These are phyloP conservation scores for Schizopora paradoxa DNA, from an alignment of 1,284 basidiomycete species.

Conservation along the genomic window DNA sequence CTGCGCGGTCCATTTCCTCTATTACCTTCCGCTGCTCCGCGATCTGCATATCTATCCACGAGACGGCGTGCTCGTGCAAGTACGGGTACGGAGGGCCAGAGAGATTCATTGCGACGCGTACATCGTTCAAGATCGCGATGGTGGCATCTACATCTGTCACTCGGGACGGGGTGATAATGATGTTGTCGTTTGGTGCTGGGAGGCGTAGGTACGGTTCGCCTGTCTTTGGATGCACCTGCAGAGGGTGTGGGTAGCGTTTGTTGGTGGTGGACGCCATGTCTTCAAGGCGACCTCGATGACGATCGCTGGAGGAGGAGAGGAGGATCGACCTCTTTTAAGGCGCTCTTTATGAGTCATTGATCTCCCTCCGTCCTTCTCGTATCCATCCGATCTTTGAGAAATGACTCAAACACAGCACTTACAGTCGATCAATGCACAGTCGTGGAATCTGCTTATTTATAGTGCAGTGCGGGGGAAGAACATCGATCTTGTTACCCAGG, in stretches of 20 bases:
- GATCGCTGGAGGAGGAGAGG: too few relatives aligned
- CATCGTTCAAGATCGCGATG: slow-evolving; percentile 20
- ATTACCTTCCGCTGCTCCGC: not conserved
- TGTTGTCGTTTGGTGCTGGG: slow-evolving; percentile 21
- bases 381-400: too few relatives aligned
- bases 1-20: not conserved
- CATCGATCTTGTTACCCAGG: too few relatives aligned
- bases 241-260: slow-evolving; percentile 14
- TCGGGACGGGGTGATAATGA: slow-evolving; percentile 23
- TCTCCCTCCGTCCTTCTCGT: too few relatives aligned
- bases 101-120: slow-evolving; percentile 17
- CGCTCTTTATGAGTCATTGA: too few relatives aligned
- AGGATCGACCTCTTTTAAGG: too few relatives aligned
- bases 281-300: too few relatives aligned
- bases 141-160: slow-evolving; percentile 12
- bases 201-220: slow-evolving; percentile 23
- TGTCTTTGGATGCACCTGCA: slow-evolving; percentile 18
- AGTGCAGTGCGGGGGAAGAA: too few relatives aligned
- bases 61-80: slow-evolving; percentile 16
- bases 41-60: slow-evolving; percentile 18
- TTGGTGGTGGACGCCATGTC: too few relatives aligned
- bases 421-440: too few relatives aligned
- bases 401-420: too few relatives aligned
- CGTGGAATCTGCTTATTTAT: too few relatives aligned
- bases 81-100: slow-evolving; percentile 22